Evolutionary conservation across 192 early-diverging fungal genomes (phyloP).

Genomic region (Coemansia sp.): DNA sequence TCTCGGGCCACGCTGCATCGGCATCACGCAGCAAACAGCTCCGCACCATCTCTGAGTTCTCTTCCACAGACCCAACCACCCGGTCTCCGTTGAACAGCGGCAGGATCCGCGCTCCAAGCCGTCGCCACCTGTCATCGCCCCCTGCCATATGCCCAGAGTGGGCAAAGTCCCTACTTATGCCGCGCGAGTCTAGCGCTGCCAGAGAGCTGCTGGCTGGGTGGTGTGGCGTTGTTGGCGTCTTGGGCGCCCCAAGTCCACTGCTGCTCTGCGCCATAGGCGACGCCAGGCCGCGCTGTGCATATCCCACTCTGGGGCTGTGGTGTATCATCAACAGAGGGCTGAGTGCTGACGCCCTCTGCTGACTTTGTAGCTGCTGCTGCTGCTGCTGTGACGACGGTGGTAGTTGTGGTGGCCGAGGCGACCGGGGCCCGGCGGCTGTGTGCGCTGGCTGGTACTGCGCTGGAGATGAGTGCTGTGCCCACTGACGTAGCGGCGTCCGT

Average conservation of each 20-base stretch:
- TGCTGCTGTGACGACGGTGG: not conserved
- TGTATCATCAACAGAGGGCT: not conserved
- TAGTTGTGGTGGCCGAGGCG: not conserved
- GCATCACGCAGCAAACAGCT: slow-evolving; percentile 25
- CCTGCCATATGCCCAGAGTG: slow-evolving; percentile 2
- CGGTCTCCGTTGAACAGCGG: slow-evolving; percentile 87
- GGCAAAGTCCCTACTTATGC: slow-evolving; percentile 4
- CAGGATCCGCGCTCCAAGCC: slow-evolving; percentile 67
- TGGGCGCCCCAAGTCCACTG: not conserved
- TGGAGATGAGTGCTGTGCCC: slow-evolving; percentile 3
- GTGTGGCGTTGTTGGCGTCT: slow-evolving; percentile 2
- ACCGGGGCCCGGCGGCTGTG: not conserved
- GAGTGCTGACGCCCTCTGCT: not conserved
- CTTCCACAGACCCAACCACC: slow-evolving; percentile 77
- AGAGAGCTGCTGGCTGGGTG: slow-evolving; percentile 11
- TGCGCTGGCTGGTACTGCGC: slow-evolving; percentile 5
- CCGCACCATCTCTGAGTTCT: slow-evolving; percentile 72
- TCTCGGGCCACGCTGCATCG: slow-evolving; percentile 32
- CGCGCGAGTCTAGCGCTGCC: slow-evolving; percentile 49
- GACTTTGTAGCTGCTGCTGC: not conserved
- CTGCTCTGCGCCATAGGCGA: not conserved
- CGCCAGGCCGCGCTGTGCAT: not conserved
- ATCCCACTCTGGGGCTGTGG: not conserved
- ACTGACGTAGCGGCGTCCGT: not conserved
- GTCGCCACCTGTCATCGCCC: slow-evolving; percentile 68